Base-by-base conservation (phyloP, 2,329 filamentous ascomycete genomes). In the Neonectria punicea region DNA sequence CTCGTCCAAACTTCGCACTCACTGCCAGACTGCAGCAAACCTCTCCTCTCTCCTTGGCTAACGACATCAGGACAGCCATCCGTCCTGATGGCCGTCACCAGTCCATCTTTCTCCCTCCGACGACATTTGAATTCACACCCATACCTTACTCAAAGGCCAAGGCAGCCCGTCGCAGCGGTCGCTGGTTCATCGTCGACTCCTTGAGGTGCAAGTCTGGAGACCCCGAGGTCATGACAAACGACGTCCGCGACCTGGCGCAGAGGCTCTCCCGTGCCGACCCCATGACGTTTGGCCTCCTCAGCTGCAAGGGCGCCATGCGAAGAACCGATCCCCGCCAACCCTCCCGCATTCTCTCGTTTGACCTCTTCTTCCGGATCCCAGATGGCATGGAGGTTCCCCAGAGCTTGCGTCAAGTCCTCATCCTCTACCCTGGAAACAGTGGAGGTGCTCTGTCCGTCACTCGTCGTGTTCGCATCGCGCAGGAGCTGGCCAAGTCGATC, bases 401-500 rank as follows among this genome's bases (percentile, higher is more conserved):
- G 18, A 63, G 61, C 32, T 28, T 63, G 20, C 47, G 61, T 4
- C 49, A 58, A n/a, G 22, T 41, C 9, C 41, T 63, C 10, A 44
- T 58, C 28, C 50, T 61, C 11, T 61, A 61, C 36, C 43, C 58
- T 22, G 50, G 50, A 30, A 30, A 43, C 50, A 43, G 16, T 6
- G 20, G 13, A 2, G 32, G 22, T n/a, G 41, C 30, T 14, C 39
- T 36, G 8, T 43, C 49, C 13, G 14, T 58, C 9, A 53, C 41
- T 3, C 49, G 46, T n/a, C 49, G 61, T 10, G 25, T 63, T 4
- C 49, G 49, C n/a, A 53, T 63, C 13, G 61, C 61, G 5, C 54
- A 57, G 20, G 47, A 63, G 49, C 61, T 63, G 8, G 61, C 61
- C 30, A 63, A 63, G 49, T 63, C 61, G 8, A 36, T 63, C 41